Evolutionary conservation across 805 yeast genomes (phyloP), one percentile per base, ranked within the genome.

Genomic region (Myxozyma monticola): DNA sequence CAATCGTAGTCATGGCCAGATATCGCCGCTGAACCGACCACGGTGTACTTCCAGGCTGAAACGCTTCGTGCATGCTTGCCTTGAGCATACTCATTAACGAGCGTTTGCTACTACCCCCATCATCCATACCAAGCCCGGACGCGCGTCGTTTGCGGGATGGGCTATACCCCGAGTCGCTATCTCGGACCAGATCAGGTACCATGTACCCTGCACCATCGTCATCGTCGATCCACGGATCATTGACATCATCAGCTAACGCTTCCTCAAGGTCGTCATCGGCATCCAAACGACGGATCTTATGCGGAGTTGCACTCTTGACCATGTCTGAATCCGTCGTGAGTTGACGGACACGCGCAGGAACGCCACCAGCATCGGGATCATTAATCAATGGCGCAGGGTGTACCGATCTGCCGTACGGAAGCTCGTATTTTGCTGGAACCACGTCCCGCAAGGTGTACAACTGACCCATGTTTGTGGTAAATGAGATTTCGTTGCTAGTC

Each of bases 41-140:
- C 0, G 96, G 96, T 0, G 98, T 91, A 5, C 85, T 79, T 1
- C 98, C 98, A 0, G 88, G 85, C 2, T 95, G 88, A 60, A 81
- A 84, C 0, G 96, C 90, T 39, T 69, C 51, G 40, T 59, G 66
- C 24, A 41, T 43, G 17, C 37, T 25, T 14, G 24, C 24, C 25
- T 38, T 29, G 25, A 51, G n/a, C 22, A 41, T 45, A 17, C 34
- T 25, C 20, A 38, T 35, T 12, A 47, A 40, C 18, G 39, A 38
- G 15, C 48, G 29, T 14, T 46, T 49, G 14, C 33, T 40, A 30
- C 43, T 30, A 4, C 42, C 34, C 15, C 25, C 30, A 12, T 45
- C 46, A 17, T 49, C 42, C 6, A 15, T 28, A 9, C 18, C 31
- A 18, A 18, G 28, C 28, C n/a, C 38, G 17, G 20, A 21, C 14